These are phyloP conservation scores for Aspergillus arachidicola DNA, from an alignment of 2,329 filamentous ascomycete genomes.

Conservation along the genomic window DNA sequence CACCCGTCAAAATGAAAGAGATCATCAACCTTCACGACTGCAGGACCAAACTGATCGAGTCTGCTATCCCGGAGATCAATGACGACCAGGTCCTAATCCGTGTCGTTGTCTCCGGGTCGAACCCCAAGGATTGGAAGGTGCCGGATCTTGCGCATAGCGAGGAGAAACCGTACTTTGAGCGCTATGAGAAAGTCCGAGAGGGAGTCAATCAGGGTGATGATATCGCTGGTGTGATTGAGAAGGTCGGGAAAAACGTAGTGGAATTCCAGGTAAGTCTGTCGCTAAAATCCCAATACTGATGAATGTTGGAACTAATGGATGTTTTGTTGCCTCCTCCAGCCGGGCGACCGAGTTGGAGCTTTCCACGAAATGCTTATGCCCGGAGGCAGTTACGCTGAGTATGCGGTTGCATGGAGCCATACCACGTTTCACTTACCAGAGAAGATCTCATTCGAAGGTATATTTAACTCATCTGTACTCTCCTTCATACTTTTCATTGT, in stretches of 20 bases:
- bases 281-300: too few relatives aligned
- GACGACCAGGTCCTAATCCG: conserved; percentile 38
- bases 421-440: conserved; percentile 59
- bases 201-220: conserved; percentile 54
- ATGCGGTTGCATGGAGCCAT: conserved; percentile 55
- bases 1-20: conserved; percentile 10
- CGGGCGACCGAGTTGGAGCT: conserved; percentile 57
- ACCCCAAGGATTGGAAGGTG: conserved; percentile 51
- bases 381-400: conserved; percentile 59
- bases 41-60: conserved; percentile 9
- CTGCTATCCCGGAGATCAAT: conserved; percentile 38
- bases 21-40: conserved; percentile 12
- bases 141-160: conserved; percentile 8
- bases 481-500: too few relatives aligned
- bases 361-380: conserved; percentile 52
- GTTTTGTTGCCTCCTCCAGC: conserved; percentile 7
- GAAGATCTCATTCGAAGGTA: conserved; percentile 55
- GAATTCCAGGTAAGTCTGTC: conserved; percentile 48
- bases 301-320: too few relatives aligned
- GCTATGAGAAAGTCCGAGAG: background rate
- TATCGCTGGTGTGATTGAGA: conserved; percentile 54
- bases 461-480: too few relatives aligned
- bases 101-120: conserved; percentile 41
- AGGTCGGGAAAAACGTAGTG: conserved; percentile 55
- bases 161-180: too few relatives aligned